Conservation (phyloP, 495 filamentous ascomycete genomes). For the Penicillium psychrofluorescens region DNA sequence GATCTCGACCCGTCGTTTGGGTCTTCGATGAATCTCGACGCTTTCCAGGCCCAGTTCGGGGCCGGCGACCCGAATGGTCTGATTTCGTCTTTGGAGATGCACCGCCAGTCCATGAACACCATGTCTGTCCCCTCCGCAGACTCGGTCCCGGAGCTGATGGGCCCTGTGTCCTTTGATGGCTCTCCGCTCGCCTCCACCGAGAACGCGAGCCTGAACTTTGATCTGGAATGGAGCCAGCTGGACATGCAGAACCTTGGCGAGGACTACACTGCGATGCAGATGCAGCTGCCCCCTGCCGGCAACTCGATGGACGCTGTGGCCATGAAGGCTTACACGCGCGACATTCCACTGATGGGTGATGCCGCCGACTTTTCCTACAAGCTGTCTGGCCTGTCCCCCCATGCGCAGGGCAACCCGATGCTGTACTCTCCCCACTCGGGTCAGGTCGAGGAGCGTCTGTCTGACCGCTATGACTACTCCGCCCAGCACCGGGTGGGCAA, state of each 20-base stretch:
- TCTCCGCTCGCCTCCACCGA: slow-evolving; percentile 21
- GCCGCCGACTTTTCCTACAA: slow-evolving; percentile 5
- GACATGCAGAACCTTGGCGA: slow-evolving; percentile 20
- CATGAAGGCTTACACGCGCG: slow-evolving; percentile 18
- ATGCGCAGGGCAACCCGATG: slow-evolving; percentile 56
- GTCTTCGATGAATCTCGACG: slow-evolving; percentile 39
- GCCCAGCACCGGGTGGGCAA: slow-evolving; percentile 20
- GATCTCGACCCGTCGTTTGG: slow-evolving; percentile 10
- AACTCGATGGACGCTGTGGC: slow-evolving; percentile 15
- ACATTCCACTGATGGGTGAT: background rate
- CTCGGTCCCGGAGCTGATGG: slow-evolving; percentile 17
- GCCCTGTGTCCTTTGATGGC: slow-evolving; percentile 11
- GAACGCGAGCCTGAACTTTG: slow-evolving; percentile 24
- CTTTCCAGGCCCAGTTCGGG: slow-evolving; percentile 40
- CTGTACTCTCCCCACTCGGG: slow-evolving; percentile 53
- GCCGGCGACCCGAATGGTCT: slow-evolving; percentile 44
- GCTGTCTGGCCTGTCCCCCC: slow-evolving; percentile 50
- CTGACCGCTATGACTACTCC: slow-evolving; percentile 40
- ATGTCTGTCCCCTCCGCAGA: slow-evolving; percentile 17
- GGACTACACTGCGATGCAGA: slow-evolving; percentile 28
- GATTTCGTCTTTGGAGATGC: slow-evolving; percentile 15
- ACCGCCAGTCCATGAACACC: slow-evolving; percentile 20
- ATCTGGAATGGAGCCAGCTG: slow-evolving; percentile 30
- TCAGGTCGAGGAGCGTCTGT: slow-evolving; percentile 19
- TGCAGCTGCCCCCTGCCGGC: slow-evolving; percentile 21